Conservation (phyloP, 257 asterid species). For the Thymus quinquecostatus region DNA sequence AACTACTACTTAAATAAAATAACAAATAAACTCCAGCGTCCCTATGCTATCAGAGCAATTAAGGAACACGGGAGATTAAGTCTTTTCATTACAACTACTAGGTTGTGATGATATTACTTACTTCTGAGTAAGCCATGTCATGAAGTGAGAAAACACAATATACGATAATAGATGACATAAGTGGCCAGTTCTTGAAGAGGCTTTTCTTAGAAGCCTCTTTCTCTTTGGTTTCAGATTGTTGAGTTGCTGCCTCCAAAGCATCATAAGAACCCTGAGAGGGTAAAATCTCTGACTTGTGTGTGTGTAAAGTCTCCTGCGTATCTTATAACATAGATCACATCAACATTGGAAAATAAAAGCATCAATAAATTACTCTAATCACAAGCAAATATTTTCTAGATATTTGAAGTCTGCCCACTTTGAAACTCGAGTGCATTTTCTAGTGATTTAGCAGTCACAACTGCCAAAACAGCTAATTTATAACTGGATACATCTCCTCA, state of each 20-base stretch:
- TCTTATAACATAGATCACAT: slow-evolving; percentile 21
- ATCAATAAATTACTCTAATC: not conserved
- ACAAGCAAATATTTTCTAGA: not conserved
- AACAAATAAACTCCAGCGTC: too few relatives aligned
- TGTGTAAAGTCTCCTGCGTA: slow-evolving; percentile 75
- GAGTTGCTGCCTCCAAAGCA: slow-evolving; percentile 44
- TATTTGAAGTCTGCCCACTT: not conserved
- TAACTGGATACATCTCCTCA: not conserved
- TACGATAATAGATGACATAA: slow-evolving; percentile 72
- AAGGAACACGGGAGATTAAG: not conserved
- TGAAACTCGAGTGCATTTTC: not conserved
- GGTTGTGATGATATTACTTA: slow-evolving; percentile 30
- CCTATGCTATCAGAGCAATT: too few relatives aligned
- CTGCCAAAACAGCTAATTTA: not conserved
- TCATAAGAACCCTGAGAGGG: slow-evolving; percentile 33
- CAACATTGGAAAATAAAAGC: slow-evolving; percentile 16
- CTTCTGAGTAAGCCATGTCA: slow-evolving; percentile 89
- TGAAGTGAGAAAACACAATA: slow-evolving; percentile 81
- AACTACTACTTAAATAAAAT: too few relatives aligned
- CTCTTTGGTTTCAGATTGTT: slow-evolving; percentile 27
- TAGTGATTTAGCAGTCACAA: slow-evolving; percentile 1
- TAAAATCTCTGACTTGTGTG: slow-evolving; percentile 33
- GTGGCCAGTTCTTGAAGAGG: slow-evolving; percentile 79
- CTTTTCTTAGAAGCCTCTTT: slow-evolving; percentile 37
- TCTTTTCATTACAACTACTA: not conserved